Percentiles rank a stretch among this genome's conserved stretches.
phyloP scores from a whole-genome alignment of 192 early-diverging fungal genomes.

The Thoreauomyces humboldtii region DNA sequence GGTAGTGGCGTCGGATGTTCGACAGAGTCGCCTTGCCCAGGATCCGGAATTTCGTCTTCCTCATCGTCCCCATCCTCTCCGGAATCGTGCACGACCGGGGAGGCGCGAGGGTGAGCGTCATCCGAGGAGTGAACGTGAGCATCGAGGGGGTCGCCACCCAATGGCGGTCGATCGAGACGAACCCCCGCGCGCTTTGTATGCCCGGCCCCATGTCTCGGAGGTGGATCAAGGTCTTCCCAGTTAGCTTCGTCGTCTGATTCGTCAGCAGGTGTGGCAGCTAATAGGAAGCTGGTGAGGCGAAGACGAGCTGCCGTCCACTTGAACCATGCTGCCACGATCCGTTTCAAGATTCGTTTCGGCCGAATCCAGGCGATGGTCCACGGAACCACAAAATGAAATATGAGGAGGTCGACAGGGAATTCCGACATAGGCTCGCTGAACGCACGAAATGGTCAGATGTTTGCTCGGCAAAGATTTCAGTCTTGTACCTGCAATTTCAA shows the following conservation, averaged over 20 bases:
- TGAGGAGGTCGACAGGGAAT: conserved; percentile 72
- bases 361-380: conserved; percentile 55
- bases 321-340: conserved; percentile 73
- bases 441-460: no score
- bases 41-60: not conserved
- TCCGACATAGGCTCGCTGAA: conserved; percentile 67
- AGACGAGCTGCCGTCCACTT: conserved; percentile 54
- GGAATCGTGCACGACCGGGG: not conserved
- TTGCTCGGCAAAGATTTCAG: no score
- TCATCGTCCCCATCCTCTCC: conserved; percentile 6
- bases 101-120: not conserved
- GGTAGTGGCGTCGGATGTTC: not conserved
- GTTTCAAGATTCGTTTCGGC: conserved; percentile 57
- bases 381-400: conserved; percentile 75
- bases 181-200: not conserved
- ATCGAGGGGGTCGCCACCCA: not conserved
- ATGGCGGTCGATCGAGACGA: not conserved
- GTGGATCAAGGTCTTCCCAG: conserved; percentile 30
- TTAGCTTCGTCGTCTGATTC: conserved; percentile 61
- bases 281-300: conserved; percentile 81
- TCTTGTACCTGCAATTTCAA: no score
- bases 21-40: not conserved
- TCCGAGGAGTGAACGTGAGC: not conserved
- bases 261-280: conserved; percentile 69
- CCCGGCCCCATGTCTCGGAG: conserved; percentile 27